Percentiles rank a stretch among this genome's conserved stretches.
Evolutionary conservation across 164 flowering plant genomes (phyloP).

Genomic region (Platanus orientalis): DNA sequence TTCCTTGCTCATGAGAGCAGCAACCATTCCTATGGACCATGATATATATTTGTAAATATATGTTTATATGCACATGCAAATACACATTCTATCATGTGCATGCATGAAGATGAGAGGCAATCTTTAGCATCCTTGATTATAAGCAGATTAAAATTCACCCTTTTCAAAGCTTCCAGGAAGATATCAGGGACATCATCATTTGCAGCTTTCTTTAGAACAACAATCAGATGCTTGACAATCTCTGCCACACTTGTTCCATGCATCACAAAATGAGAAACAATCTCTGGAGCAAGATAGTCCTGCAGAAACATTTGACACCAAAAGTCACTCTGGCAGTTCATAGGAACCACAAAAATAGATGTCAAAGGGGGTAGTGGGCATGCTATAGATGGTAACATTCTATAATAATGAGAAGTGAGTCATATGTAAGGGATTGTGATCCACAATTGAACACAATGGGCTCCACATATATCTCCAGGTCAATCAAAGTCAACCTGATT

Average conservation of each 20-base stretch:
- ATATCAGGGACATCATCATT: conserved; percentile 49
- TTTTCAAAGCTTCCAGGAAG: conserved; percentile 77
- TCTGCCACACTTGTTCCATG: conserved; percentile 82
- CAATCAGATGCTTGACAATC: conserved; percentile 72
- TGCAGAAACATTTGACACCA: conserved; percentile 34
- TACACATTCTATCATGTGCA: too few species aligned
- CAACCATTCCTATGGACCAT: too few species aligned
- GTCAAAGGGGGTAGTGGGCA: background rate
- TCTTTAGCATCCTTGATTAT: too few species aligned
- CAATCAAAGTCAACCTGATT: too few species aligned
- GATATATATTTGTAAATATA: too few species aligned
- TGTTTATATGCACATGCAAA: too few species aligned
- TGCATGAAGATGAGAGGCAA: too few species aligned
- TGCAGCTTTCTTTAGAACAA: conserved; percentile 58
- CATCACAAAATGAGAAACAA: conserved; percentile 81
- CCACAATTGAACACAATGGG: background rate
- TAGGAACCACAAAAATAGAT: background rate
- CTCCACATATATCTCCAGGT: too few species aligned
- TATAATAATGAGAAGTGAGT: background rate
- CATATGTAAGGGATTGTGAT: background rate
- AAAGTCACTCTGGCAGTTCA: background rate
- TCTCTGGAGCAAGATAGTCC: conserved; percentile 87
- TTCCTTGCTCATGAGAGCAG: too few species aligned
- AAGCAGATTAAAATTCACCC: too few species aligned
- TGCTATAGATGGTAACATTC: background rate